Base-by-base conservation (phyloP, 1,139 yeast species). In the Diutina neorugosa region DNA sequence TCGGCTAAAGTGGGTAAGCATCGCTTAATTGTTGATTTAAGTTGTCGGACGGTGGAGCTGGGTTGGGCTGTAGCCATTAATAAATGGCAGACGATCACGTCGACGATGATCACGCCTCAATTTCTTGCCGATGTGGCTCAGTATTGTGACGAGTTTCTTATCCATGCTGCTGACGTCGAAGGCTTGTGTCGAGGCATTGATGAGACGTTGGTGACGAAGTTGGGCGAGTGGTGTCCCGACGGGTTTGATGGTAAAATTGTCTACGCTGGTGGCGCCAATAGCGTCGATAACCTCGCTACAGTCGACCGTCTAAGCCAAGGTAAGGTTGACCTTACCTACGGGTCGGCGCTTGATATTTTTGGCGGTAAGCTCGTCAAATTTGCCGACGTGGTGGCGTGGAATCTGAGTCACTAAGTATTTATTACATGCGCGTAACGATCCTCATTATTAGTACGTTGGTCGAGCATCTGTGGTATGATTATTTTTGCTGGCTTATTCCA, bases 141-240 rank as follows among this genome's bases (percentile, higher is more conserved):
- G 52, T 87, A 84, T 65, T 88, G 98, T 62, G 78, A 81, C 57
- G 98, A 93, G 67, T 87, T 91, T 62, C 71, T 93, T 55, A 84
- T 93, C 25, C 99, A 93, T 68, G 98, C 98, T 3, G 99, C 98
- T 0, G 98, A 93, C 65, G 98, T 93, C 2, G 99, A 93, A 67
- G 99, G 99, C 0, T 73, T 93, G 25, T 93, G 98, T 65, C 78
- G 81, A 48, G 99, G 99, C 0, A 87, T 93, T 48, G 98, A 93
- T 62, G 82, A 82, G 61, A 77, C 82, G 19, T 72, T 93, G 53
- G 98, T 93, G 4, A 56, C 58, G 25, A 77, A 77, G 54, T 71
- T 93, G 44, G 90, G 91, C 14, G 79, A 83, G 59, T 93, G 98
- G 98, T 80, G 84, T 56, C 76, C 78, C 2, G 48, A 56, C 1